Percentiles rank a stretch among this genome's conserved stretches.
These are phyloP conservation scores for Sporothrix schenckii DNA, from an alignment of 2,329 filamentous ascomycete genomes.

Conservation along the genomic window DNA sequence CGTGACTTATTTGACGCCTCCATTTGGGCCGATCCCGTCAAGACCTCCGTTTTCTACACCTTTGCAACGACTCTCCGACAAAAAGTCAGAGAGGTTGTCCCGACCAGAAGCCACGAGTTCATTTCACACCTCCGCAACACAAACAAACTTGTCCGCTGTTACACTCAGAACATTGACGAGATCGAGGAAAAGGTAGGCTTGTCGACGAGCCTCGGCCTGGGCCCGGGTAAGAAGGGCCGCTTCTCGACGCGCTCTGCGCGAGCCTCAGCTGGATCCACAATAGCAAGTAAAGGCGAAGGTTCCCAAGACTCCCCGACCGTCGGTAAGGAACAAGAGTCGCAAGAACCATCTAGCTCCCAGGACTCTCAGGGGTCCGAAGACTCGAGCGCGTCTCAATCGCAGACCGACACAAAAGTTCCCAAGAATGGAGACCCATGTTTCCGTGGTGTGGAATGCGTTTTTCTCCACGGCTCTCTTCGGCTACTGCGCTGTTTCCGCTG, in stretches of 20 bases:
- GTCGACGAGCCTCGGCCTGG: constrained; percentile 62
- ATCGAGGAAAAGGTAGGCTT: constrained; percentile 72
- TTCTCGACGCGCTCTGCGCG: constrained; percentile 51
- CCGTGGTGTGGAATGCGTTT: constrained; percentile 66
- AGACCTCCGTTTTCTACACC: constrained; percentile 71
- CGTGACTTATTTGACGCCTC: constrained; percentile 71
- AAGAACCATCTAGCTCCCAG: constrained; percentile 1
- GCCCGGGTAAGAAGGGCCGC: constrained; percentile 63
- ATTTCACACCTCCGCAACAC: constrained; percentile 68
- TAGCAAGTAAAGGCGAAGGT: constrained; percentile 5
- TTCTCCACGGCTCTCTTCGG: constrained; percentile 70
- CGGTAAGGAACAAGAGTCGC: not conserved
- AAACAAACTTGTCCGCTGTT: constrained; percentile 70
- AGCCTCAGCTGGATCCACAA: constrained; percentile 18
- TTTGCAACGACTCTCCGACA: constrained; percentile 70
- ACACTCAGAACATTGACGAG: constrained; percentile 76
- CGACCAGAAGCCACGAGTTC: constrained; percentile 69
- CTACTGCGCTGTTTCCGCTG: constrained; percentile 66
- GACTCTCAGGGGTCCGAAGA: constrained; percentile 21
- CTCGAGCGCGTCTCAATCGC: not conserved
- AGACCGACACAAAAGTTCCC: constrained; percentile 30
- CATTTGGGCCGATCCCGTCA: constrained; percentile 68
- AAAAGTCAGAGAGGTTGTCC: constrained; percentile 64
- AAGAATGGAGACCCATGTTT: constrained; percentile 37
- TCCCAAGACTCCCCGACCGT: not conserved